Evolutionary conservation across 2,329 filamentous ascomycete species (phyloP).

Genomic region (Penicillium italicum): DNA sequence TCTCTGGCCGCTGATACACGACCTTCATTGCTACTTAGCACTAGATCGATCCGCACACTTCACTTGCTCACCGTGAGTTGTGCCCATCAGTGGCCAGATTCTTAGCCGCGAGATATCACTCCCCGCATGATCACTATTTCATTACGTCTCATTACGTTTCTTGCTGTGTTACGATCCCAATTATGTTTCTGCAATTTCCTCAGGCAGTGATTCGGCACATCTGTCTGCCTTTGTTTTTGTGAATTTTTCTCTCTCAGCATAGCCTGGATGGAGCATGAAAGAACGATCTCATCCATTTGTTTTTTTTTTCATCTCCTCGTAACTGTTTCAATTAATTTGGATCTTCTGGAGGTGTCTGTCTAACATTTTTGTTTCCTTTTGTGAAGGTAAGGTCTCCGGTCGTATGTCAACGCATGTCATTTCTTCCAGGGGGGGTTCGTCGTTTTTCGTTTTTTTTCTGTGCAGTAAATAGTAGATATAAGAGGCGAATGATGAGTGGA

Average conservation of each 20-base stretch:
- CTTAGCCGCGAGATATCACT: not conserved
- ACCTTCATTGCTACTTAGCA: slow-evolving; percentile 4
- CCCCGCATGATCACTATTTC: slow-evolving; percentile 6
- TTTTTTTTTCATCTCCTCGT: slow-evolving; percentile 10
- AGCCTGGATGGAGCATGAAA: slow-evolving; percentile 35
- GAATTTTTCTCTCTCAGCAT: slow-evolving; percentile 24
- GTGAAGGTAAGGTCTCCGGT: not conserved
- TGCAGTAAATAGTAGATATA: not conserved
- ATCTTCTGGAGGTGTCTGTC: not conserved
- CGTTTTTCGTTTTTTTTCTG: not conserved
- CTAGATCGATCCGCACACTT: slow-evolving; percentile 8
- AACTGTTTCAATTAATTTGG: slow-evolving; percentile 16
- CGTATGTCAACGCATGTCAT: not conserved
- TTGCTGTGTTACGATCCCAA: slow-evolving; percentile 14
- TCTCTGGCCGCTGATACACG: slow-evolving; percentile 9
- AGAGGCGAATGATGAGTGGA: not conserved
- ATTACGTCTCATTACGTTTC: slow-evolving; percentile 12
- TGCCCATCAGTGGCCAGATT: slow-evolving; percentile 9
- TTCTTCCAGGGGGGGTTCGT: not conserved
- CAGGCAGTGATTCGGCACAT: slow-evolving; percentile 7
- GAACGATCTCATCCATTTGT: slow-evolving; percentile 24
- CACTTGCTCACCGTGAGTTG: slow-evolving; percentile 1
- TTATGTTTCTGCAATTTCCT: slow-evolving; percentile 13
- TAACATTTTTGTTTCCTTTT: not conserved
- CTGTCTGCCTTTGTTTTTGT: slow-evolving; percentile 11